These are phyloP conservation scores for Eucalyptus curtisii DNA, from an alignment of 345 rosid genomes.

Conservation along the genomic window DNA sequence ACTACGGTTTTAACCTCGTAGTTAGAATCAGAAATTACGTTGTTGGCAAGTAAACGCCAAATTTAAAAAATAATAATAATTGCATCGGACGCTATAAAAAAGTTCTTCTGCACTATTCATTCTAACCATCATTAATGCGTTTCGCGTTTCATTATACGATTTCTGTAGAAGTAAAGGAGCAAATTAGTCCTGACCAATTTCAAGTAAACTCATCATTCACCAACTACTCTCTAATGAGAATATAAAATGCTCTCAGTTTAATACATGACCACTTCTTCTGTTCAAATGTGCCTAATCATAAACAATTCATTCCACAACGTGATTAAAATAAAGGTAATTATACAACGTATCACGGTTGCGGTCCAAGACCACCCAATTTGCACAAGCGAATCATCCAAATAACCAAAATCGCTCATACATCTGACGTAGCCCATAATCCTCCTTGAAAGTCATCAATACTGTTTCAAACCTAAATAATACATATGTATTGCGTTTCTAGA, in stretches of 20 bases:
- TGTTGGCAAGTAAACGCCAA: neutral
- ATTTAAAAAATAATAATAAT: neutral
- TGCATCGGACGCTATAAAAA: neutral
- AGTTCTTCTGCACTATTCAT: neutral
- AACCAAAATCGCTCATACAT: neutral
- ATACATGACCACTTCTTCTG: neutral
- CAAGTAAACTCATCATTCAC: neutral
- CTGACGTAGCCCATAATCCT: neutral
- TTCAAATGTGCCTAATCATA: neutral
- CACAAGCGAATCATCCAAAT: neutral
- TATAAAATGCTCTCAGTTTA: neutral
- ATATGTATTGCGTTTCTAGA: neutral
- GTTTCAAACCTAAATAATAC: neutral
- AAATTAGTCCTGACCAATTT: neutral
- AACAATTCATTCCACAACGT: neutral
- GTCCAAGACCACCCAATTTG: neutral
- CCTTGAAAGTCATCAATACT: neutral
- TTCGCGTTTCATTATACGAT: neutral
- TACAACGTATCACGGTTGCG: neutral
- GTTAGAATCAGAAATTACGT: neutral
- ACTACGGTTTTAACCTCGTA: neutral
- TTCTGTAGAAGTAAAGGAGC: neutral
- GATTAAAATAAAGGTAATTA: neutral
- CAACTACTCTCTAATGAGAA: neutral
- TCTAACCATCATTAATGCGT: neutral